Evolutionary conservation across 1,284 basidiomycete species (phyloP).

Genomic region (Chondrostereum purpureum): DNA sequence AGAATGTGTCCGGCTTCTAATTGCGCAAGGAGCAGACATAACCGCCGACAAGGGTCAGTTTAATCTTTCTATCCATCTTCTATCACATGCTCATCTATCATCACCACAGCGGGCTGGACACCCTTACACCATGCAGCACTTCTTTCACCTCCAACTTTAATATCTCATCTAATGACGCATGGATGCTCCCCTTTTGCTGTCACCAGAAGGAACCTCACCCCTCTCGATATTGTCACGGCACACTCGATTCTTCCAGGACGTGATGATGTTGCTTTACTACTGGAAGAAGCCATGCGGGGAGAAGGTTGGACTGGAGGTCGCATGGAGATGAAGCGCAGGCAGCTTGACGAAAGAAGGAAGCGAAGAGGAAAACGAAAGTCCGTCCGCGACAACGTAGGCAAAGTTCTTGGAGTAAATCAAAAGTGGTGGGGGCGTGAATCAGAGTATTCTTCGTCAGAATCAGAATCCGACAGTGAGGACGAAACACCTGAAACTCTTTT

Average conservation of each 20-base stretch:
- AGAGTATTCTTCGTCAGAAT: slow-evolving; percentile 28
- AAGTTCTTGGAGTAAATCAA: slow-evolving; percentile 45
- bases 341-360: slow-evolving; percentile 51
- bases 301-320: slow-evolving; percentile 67
- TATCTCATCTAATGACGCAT: slow-evolving; percentile 89
- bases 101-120: slow-evolving; percentile 78
- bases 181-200: slow-evolving; percentile 76
- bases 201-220: slow-evolving; percentile 72
- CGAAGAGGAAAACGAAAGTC: slow-evolving; percentile 46
- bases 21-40: slow-evolving; percentile 74
- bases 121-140: slow-evolving; percentile 92
- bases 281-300: slow-evolving; percentile 77
- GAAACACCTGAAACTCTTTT: slow-evolving; percentile 32
- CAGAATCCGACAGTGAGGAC: slow-evolving; percentile 40
- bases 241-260: slow-evolving; percentile 74
- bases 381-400: slow-evolving; percentile 49
- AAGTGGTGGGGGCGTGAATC: slow-evolving; percentile 60
- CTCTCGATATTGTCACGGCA: slow-evolving; percentile 81
- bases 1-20: slow-evolving; percentile 78
- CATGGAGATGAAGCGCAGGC: slow-evolving; percentile 55
- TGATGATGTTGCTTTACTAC: slow-evolving; percentile 70
- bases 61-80: slow-evolving; percentile 12
- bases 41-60: slow-evolving; percentile 59
- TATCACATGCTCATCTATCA: slow-evolving; percentile 6
- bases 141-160: slow-evolving; percentile 82